Percentiles rank a stretch among this genome's conserved stretches.
These are phyloP conservation scores for Mycena pura DNA, from an alignment of 768 basidiomycete species.

Conservation along the genomic window DNA sequence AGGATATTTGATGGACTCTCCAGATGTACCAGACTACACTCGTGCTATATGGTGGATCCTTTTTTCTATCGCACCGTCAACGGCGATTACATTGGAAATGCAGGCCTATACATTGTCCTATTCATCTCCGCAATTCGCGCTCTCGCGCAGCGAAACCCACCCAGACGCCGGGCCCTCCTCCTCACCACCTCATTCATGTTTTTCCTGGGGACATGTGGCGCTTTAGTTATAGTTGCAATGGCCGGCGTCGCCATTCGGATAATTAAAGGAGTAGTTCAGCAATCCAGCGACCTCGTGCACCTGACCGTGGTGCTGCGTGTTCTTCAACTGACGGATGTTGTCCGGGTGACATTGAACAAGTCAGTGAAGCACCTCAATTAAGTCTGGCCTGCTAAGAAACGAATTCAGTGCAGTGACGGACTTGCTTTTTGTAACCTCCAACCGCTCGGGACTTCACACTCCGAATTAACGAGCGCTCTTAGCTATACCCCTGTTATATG, in stretches of 20 bases:
- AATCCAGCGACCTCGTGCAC: conserved; percentile 1
- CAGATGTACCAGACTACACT: conserved; percentile 3
- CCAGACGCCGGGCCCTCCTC: conserved; percentile 3
- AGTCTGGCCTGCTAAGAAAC: background rate
- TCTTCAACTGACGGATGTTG: conserved; percentile 2
- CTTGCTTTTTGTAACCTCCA: conserved; percentile 6
- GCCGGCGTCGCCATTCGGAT: conserved; percentile 1
- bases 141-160: conserved; percentile 4
- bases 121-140: conserved; percentile 2
- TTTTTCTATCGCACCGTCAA: background rate
- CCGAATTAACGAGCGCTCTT: background rate
- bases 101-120: conserved; percentile 9
- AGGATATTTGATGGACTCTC: conserved; percentile 1
- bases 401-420: conserved; percentile 3
- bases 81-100: background rate
- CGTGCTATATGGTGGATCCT: conserved; percentile 11
- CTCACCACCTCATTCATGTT: conserved; percentile 2
- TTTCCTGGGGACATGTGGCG: conserved; percentile 8
- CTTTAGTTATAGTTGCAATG: conserved; percentile 1
- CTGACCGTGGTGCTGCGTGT: background rate
- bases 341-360: background rate
- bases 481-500: conserved; percentile 9
- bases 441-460: conserved; percentile 3
- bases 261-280: conserved; percentile 7
- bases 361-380: conserved; percentile 3